phyloP scores from a whole-genome alignment of 1,284 basidiomycete species.

The Trichosporon faecale region DNA sequence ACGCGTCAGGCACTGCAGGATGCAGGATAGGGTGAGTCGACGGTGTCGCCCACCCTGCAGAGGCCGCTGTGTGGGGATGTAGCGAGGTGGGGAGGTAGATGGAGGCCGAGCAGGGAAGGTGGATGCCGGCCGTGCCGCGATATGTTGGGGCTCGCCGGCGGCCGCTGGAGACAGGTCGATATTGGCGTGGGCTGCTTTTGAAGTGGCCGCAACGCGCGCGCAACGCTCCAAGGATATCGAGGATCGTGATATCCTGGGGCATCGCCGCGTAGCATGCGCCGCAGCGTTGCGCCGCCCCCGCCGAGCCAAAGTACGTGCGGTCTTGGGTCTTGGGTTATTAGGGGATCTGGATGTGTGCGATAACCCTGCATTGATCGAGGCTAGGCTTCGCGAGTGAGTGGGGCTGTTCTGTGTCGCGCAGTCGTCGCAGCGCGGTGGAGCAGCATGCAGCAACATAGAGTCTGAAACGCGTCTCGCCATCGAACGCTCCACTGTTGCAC shows the following conservation, averaged over 20 bases:
- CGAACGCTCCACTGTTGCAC: neutral
- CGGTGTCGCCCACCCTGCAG: neutral
- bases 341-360: too few relatives aligned
- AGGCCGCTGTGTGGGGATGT: neutral
- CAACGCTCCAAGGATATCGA: neutral
- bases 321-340: neutral
- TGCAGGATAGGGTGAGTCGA: neutral
- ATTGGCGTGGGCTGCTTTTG: neutral
- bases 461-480: slow-evolving; percentile 8
- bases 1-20: neutral
- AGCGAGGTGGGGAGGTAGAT: neutral
- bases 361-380: neutral
- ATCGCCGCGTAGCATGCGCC: neutral
- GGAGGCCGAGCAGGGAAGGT: too few relatives aligned
- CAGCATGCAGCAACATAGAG: too few relatives aligned
- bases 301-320: neutral
- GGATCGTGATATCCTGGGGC: neutral
- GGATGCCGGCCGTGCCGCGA: neutral
- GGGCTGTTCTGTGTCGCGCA: neutral
- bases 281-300: neutral
- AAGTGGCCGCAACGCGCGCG: too few relatives aligned
- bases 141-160: neutral
- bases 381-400: neutral
- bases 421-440: neutral
- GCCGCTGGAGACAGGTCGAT: neutral